These are phyloP conservation scores for Pouteria campechiana DNA, from an alignment of 179 eudicot species.

Conservation along the genomic window DNA sequence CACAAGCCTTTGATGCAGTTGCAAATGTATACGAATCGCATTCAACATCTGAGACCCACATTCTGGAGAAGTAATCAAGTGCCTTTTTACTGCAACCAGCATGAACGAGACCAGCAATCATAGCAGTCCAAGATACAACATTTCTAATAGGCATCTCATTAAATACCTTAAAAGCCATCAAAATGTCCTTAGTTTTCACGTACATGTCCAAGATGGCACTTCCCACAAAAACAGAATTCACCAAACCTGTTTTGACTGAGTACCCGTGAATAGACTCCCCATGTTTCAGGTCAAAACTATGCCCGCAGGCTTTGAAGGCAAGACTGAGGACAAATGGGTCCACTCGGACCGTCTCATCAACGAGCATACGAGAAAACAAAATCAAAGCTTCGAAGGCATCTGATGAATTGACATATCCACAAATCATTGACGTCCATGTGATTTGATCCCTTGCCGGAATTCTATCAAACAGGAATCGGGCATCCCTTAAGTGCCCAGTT, in stretches of 20 bases:
- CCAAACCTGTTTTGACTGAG: slow-evolving; percentile 44
- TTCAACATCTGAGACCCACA: slow-evolving; percentile 37
- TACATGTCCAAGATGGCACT: slow-evolving; percentile 89
- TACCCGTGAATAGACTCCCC: slow-evolving; percentile 59
- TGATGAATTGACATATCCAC: slow-evolving; percentile 50
- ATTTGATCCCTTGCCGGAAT: slow-evolving; percentile 61
- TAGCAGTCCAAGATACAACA: slow-evolving; percentile 89
- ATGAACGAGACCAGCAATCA: slow-evolving; percentile 75
- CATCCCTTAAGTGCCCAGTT: slow-evolving; percentile 37
- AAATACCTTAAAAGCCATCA: slow-evolving; percentile 59
- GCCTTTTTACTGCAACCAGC: slow-evolving; percentile 51
- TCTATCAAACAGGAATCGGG: slow-evolving; percentile 64
- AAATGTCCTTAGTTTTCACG: slow-evolving; percentile 37
- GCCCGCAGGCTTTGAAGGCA: slow-evolving; percentile 80
- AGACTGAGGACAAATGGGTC: slow-evolving; percentile 64
- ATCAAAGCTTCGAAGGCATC: slow-evolving; percentile 46
- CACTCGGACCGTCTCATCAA: slow-evolving; percentile 22
- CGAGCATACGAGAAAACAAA: slow-evolving; percentile 58
- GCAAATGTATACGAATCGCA: slow-evolving; percentile 69
- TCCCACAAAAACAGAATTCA: slow-evolving; percentile 78
- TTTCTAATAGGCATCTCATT: slow-evolving; percentile 79
- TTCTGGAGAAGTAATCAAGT: slow-evolving; percentile 52
- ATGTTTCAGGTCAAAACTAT: slow-evolving; percentile 11
- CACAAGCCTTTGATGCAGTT: slow-evolving; percentile 88
- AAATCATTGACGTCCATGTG: slow-evolving; percentile 67